Percentiles rank a stretch among this genome's conserved stretches.
These are phyloP conservation scores for Tolypocladium guangdongense DNA, from an alignment of 2,329 filamentous ascomycete species.

Conservation along the genomic window DNA sequence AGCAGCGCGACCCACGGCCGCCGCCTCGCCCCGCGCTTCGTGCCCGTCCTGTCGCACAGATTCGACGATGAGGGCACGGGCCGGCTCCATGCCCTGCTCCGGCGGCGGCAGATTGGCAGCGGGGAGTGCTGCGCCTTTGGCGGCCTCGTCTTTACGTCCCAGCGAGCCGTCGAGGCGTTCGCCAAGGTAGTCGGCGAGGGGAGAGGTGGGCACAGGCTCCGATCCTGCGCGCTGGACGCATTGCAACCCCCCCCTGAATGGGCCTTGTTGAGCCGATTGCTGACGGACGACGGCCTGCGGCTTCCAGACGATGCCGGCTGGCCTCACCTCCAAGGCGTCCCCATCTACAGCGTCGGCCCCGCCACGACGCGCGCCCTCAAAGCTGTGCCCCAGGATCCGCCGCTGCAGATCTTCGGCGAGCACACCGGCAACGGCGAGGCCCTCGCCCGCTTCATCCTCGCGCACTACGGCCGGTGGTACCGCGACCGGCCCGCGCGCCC, in stretches of 20 bases:
- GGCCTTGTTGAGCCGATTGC: not conserved
- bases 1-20: slow-evolving; percentile 13
- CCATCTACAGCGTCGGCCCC: slow-evolving; percentile 69
- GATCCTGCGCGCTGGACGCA: not conserved
- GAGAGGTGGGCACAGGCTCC: slow-evolving; percentile 17
- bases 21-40: slow-evolving; percentile 54
- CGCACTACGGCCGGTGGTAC: slow-evolving; percentile 57
- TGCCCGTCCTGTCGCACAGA: slow-evolving; percentile 65
- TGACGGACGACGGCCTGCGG: not conserved
- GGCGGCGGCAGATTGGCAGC: slow-evolving; percentile 27
- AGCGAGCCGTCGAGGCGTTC: slow-evolving; percentile 74
- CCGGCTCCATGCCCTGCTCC: slow-evolving; percentile 40
- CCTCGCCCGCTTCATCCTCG: slow-evolving; percentile 66
- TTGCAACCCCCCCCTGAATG: too few species aligned
- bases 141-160: slow-evolving; percentile 75
- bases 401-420: slow-evolving; percentile 59
- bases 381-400: slow-evolving; percentile 37
- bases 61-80: slow-evolving; percentile 50
- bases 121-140: slow-evolving; percentile 41
- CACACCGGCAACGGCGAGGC: slow-evolving; percentile 78
- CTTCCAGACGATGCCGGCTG: slow-evolving; percentile 18
- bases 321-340: slow-evolving; percentile 45
- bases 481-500: slow-evolving; percentile 34
- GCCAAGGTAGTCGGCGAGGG: slow-evolving; percentile 47
- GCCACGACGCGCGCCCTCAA: slow-evolving; percentile 66